These are phyloP conservation scores for Physcomitrium patens DNA, from an alignment of 225 moss, liverwort and hornwort species.

Conservation along the genomic window DNA sequence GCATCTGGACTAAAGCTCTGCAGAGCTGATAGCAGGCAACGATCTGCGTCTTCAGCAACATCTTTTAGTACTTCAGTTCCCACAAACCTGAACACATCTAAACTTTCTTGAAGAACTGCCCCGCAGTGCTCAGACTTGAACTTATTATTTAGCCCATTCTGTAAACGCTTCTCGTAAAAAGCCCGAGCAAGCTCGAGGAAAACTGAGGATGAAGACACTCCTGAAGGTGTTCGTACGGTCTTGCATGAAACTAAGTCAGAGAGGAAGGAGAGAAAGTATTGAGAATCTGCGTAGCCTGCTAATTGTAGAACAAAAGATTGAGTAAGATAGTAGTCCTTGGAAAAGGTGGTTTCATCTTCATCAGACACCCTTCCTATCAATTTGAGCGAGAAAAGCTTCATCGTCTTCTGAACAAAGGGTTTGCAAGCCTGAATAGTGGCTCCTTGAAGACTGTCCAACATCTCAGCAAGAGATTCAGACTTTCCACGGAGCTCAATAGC, in stretches of 20 bases:
- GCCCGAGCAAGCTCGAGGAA: constrained; percentile 44
- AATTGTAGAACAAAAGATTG: constrained; percentile 62
- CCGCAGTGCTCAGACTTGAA: constrained; percentile 24
- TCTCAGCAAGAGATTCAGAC: constrained; percentile 39
- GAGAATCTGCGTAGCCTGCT: constrained; percentile 59
- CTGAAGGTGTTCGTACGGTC: constrained; percentile 31
- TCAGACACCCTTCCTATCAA: constrained; percentile 30
- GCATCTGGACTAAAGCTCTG: constrained; percentile 40
- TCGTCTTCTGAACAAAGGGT: constrained; percentile 56
- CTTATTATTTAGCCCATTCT: constrained; percentile 27
- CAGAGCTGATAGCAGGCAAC: constrained; percentile 82
- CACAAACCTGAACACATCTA: constrained; percentile 61
- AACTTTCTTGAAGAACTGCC: constrained; percentile 30
- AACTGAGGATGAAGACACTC: constrained; percentile 38
- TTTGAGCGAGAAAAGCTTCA: constrained; percentile 47
- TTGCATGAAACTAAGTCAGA: constrained; percentile 50
- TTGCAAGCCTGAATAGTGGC: constrained; percentile 48
- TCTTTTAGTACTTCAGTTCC: constrained; percentile 58
- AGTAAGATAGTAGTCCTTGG: constrained; percentile 48
- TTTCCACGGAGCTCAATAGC: constrained; percentile 32
- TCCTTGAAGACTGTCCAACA: constrained; percentile 44
- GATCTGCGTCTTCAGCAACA: constrained; percentile 64
- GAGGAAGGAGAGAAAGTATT: constrained; percentile 54
- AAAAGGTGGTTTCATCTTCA: constrained; percentile 38
- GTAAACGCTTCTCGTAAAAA: constrained; percentile 49